Evolutionary conservation across 805 yeast species (phyloP).

Genomic region (Jamesozyma jinghongensis): DNA sequence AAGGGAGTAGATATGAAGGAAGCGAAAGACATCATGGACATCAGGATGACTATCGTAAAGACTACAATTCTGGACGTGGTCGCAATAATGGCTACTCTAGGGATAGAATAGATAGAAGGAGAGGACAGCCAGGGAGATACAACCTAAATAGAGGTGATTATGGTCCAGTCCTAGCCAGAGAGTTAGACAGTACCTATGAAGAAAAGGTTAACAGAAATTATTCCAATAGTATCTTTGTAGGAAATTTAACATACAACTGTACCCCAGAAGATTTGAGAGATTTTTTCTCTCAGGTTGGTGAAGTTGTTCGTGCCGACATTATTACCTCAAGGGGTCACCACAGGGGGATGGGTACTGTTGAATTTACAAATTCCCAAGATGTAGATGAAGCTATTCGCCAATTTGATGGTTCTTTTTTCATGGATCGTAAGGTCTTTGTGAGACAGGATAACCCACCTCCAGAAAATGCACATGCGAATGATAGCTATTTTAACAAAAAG

Average conservation of each 20-base stretch:
- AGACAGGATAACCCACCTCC: slow-evolving; percentile 90
- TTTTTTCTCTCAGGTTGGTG: slow-evolving; percentile 51
- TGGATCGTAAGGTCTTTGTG: slow-evolving; percentile 76
- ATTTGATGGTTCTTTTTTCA: slow-evolving; percentile 53
- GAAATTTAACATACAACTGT: slow-evolving; percentile 60
- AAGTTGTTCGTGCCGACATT: slow-evolving; percentile 73
- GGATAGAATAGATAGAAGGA: not conserved
- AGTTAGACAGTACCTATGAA: slow-evolving; percentile 23
- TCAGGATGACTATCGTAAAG: not conserved
- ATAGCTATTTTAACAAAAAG: slow-evolving; percentile 5
- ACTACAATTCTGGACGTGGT: slow-evolving; percentile 15
- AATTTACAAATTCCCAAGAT: slow-evolving; percentile 54
- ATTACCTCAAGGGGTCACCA: slow-evolving; percentile 70
- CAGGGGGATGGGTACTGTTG: slow-evolving; percentile 89
- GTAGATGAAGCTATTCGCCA: slow-evolving; percentile 64
- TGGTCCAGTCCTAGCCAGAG: slow-evolving; percentile 19
- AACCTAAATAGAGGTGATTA: slow-evolving; percentile 15
- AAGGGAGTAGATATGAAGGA: slow-evolving; percentile 6
- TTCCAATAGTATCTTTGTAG: slow-evolving; percentile 60
- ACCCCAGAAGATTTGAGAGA: slow-evolving; percentile 52
- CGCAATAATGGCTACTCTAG: slow-evolving; percentile 8
- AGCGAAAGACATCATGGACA: not conserved
- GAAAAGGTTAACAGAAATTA: slow-evolving; percentile 48
- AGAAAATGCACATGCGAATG: slow-evolving; percentile 14
- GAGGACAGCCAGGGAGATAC: slow-evolving; percentile 11